These are phyloP conservation scores for Neoboletus brunneissimus DNA, from an alignment of 768 basidiomycete genomes.

Conservation along the genomic window DNA sequence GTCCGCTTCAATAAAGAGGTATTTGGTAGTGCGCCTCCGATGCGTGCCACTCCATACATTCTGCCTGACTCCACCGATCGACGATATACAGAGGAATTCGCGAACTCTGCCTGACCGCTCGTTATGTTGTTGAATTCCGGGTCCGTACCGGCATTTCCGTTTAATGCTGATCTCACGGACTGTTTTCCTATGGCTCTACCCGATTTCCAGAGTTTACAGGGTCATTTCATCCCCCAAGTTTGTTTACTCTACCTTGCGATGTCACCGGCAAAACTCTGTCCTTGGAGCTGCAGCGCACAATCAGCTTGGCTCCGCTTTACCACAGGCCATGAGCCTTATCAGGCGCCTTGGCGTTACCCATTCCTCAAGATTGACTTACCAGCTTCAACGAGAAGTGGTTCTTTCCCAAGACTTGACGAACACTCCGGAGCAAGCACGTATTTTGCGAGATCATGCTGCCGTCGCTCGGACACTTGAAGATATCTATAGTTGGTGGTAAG, in stretches of 20 bases:
- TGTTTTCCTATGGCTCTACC: slow-evolving; percentile 27
- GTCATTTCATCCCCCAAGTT: slow-evolving; percentile 30
- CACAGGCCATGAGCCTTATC: slow-evolving; percentile 30
- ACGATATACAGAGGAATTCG: not conserved
- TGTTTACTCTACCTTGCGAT: slow-evolving; percentile 30
- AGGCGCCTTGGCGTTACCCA: slow-evolving; percentile 9
- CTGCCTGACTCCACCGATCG: not conserved
- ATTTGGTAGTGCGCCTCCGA: not conserved
- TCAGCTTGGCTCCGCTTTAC: slow-evolving; percentile 30
- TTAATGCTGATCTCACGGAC: slow-evolving; percentile 33
- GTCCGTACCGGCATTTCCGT: not conserved
- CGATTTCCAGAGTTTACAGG: slow-evolving; percentile 28
- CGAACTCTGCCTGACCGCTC: not conserved
- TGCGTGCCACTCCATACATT: not conserved
- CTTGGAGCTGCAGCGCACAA: slow-evolving; percentile 30
- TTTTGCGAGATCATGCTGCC: slow-evolving; percentile 25
- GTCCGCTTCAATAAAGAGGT: not conserved
- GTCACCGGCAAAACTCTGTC: slow-evolving; percentile 32
- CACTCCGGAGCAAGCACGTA: slow-evolving; percentile 21
- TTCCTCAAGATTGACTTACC: slow-evolving; percentile 2
- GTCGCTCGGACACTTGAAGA: slow-evolving; percentile 33
- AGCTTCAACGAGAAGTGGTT: slow-evolving; percentile 9
- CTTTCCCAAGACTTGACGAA: not conserved
- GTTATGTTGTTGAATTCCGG: not conserved
- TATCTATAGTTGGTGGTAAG: slow-evolving; percentile 40